Evolutionary conservation across 2,329 filamentous ascomycete species (phyloP).

Genomic region (Fusarium acutatum): DNA sequence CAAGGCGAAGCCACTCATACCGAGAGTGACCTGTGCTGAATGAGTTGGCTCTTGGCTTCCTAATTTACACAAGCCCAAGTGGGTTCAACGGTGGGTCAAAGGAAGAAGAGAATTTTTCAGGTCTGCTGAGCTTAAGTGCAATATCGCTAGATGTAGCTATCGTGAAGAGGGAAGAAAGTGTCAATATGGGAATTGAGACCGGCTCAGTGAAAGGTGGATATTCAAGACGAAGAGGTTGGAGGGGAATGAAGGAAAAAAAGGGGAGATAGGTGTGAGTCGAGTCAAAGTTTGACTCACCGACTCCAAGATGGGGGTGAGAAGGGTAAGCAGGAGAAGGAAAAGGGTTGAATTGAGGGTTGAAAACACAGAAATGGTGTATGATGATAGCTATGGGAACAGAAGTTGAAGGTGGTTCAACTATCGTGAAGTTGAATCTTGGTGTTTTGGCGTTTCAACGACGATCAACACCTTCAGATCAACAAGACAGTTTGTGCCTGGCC

Average conservation of each 20-base stretch:
- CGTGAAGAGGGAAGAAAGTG: conserved; percentile 4
- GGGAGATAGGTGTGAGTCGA: conserved; percentile 11
- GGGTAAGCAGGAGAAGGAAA: neutral
- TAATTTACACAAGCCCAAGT: conserved; percentile 27
- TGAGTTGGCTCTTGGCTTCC: conserved; percentile 32
- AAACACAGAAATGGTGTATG: neutral
- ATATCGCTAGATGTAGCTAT: conserved; percentile 7
- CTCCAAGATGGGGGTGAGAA: neutral
- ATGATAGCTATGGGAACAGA: neutral
- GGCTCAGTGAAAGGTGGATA: conserved; percentile 21
- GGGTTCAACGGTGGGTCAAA: conserved; percentile 15
- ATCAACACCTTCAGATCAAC: neutral
- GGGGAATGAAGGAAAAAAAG: neutral
- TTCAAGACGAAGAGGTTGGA: conserved; percentile 32
- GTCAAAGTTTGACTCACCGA: conserved; percentile 17
- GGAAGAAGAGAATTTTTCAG: conserved; percentile 28
- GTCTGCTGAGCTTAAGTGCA: conserved; percentile 36
- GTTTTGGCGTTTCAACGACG: conserved; percentile 14
- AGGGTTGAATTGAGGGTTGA: neutral
- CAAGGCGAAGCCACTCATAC: conserved; percentile 31
- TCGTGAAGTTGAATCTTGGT: conserved; percentile 23
- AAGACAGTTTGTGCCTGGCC: conserved; percentile 9
- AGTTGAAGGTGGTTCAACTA: neutral
- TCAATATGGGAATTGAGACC: conserved; percentile 30
- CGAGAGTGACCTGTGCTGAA: conserved; percentile 8